phyloP scores from a whole-genome alignment of 176 grass and related monocot genomes.

The Lolium perenne region DNA sequence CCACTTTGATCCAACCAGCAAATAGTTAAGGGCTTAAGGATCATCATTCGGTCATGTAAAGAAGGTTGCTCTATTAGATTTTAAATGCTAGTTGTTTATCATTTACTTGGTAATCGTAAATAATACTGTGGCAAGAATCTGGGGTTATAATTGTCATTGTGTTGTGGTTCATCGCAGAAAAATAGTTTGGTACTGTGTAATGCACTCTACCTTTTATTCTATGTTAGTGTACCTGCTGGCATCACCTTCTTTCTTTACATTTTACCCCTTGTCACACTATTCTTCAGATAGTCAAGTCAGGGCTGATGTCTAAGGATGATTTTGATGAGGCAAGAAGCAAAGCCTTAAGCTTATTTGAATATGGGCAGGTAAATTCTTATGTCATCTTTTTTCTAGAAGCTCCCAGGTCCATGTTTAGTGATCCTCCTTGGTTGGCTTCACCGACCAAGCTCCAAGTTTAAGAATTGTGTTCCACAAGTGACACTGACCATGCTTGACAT shows the following conservation, averaged over 20 bases:
- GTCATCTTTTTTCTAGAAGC: slow-evolving; percentile 19
- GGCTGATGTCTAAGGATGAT: slow-evolving; percentile 84
- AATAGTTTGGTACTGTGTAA: background rate
- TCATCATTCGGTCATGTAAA: slow-evolving; percentile 1
- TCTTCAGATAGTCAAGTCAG: slow-evolving; percentile 73
- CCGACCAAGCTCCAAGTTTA: background rate
- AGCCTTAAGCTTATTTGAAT: slow-evolving; percentile 88
- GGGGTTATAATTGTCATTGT: background rate
- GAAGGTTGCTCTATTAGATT: background rate
- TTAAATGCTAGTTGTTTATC: background rate
- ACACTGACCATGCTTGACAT: background rate
- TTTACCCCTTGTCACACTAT: slow-evolving; percentile 36
- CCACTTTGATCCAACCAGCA: background rate
- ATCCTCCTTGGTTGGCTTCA: background rate
- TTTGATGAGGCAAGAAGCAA: slow-evolving; percentile 87
- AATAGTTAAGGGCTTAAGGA: background rate
- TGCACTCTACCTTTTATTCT: background rate
- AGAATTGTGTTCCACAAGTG: background rate
- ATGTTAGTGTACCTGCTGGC: background rate
- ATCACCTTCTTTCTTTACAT: slow-evolving; percentile 1
- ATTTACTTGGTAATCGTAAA: background rate
- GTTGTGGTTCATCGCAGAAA: background rate
- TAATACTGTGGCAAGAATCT: background rate
- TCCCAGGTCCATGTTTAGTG: slow-evolving; percentile 7
- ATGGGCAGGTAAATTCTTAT: slow-evolving; percentile 64